These are phyloP conservation scores for Rhizoclosmatium globosum DNA, from an alignment of 192 early-diverging fungal species.

Conservation along the genomic window DNA sequence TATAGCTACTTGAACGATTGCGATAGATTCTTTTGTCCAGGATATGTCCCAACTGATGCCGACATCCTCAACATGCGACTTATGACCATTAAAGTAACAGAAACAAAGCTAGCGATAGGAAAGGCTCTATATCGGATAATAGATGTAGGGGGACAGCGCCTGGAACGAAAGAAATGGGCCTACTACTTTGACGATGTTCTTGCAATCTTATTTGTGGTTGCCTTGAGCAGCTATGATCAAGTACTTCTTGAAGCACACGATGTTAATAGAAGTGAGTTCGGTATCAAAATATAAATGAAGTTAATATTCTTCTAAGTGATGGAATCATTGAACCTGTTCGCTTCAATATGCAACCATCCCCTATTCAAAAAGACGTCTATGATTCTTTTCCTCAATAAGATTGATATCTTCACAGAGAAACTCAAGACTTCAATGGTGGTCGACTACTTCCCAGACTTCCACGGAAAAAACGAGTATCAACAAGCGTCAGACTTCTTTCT, in stretches of 20 bases:
- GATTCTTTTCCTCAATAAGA: constrained; percentile 72
- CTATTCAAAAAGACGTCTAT: constrained; percentile 55
- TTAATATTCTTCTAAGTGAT: constrained; percentile 30
- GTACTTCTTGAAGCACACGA: constrained; percentile 58
- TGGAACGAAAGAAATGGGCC: constrained; percentile 66
- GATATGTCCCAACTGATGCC: constrained; percentile 66
- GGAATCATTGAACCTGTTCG: constrained; percentile 45
- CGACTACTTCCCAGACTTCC: not conserved
- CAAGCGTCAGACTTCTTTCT: constrained; percentile 50
- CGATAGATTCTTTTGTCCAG: constrained; percentile 52
- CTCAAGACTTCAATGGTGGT: constrained; percentile 45
- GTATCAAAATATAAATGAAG: not conserved
- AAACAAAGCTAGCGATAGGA: constrained; percentile 58
- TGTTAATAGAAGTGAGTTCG: constrained; percentile 52
- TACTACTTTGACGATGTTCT: constrained; percentile 69
- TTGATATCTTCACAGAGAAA: constrained; percentile 66
- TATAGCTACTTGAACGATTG: constrained; percentile 41
- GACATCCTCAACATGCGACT: constrained; percentile 74
- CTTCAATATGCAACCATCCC: constrained; percentile 42
- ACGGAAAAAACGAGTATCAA: constrained; percentile 46
- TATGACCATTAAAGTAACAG: constrained; percentile 71
- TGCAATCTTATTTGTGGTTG: constrained; percentile 69
- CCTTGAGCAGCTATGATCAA: constrained; percentile 66
- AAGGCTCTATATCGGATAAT: constrained; percentile 54
- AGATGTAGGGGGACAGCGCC: constrained; percentile 73